Evolutionary conservation across 768 basidiomycete species (phyloP), one percentile per base, ranked within the genome.

Genomic region (Pleurotus eryngii): DNA sequence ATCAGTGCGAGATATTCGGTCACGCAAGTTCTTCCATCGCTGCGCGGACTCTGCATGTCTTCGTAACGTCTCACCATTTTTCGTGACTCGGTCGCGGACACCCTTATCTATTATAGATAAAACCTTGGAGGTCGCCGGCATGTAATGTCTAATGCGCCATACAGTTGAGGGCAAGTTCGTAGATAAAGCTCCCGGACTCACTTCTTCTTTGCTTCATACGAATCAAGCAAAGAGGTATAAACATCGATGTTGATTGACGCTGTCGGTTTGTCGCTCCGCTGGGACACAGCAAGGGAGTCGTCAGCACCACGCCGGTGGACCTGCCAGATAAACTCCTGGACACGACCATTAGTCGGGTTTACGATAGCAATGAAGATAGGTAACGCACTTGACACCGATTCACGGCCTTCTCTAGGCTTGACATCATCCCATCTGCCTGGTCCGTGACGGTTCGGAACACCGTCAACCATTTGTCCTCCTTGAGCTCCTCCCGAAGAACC

Each of bases 351-450:
- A 50, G 18, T 30, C 11, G 43, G 22, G n/a, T 5, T 22, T 61
- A 57, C 24, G 35, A 54, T 14, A 26, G 9, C 35, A n/a, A n/a
- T 22, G 45, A 6, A 37, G 49, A 39, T 37, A 48, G 26, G 53
- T 40, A 6, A 68, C 85, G 61, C 64, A 92, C 93, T 77, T 92
- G 89, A 76, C 93, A 95, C 61, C 90, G 85, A 65, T 86, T 86
- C 45, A 96, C 86, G 7, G 91, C 93, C 70, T 96, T 98, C 74
- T 98, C 92, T 63, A 99, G 74, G 65, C 91, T 92, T 26, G 84
- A 84, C 93, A 98, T 96, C 96, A 98, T 97, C 22, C 92, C 93
- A 68, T 95, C 92, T 43, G 96, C 95, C 70, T 98, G 95, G 65
- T 95, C 89, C 43, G 92, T 87, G 57, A 94, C 91, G 4, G 92